Conservation (phyloP, 345 rosid genomes). For the Hypericum androsaemum region DNA sequence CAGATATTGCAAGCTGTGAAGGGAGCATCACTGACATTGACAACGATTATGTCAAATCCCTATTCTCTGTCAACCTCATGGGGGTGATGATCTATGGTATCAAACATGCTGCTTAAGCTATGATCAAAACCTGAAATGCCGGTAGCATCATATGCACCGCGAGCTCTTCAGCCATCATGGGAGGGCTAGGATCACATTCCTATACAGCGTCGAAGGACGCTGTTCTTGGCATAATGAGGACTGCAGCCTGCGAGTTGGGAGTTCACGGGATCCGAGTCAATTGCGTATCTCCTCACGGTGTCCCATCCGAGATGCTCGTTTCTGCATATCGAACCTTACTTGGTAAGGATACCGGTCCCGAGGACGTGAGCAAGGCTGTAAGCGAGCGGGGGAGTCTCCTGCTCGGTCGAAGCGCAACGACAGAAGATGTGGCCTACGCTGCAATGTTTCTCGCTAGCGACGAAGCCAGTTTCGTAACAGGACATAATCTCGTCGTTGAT, state of each 20-base stretch:
- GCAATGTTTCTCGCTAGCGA: slow-evolving; percentile 63
- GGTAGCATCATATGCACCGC: slow-evolving; percentile 73
- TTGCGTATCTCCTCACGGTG: slow-evolving; percentile 78
- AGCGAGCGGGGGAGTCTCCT: slow-evolving; percentile 56
- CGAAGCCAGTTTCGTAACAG: slow-evolving; percentile 57
- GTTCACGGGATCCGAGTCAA: slow-evolving; percentile 61
- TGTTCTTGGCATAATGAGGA: slow-evolving; percentile 43
- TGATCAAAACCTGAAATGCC: slow-evolving; percentile 38
- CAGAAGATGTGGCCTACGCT: slow-evolving; percentile 59
- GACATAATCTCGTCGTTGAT: slow-evolving; percentile 65
- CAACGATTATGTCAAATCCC: slow-evolving; percentile 31
- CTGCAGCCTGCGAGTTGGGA: slow-evolving; percentile 68
- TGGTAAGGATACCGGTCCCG: slow-evolving; percentile 33
- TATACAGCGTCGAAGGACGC: slow-evolving; percentile 65
- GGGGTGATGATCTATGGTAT: slow-evolving; percentile 58
- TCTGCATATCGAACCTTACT: slow-evolving; percentile 32
- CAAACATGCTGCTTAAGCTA: slow-evolving; percentile 68
- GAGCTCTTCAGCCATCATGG: slow-evolving; percentile 69
- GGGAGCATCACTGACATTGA: slow-evolving; percentile 55
- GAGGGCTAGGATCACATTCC: slow-evolving; percentile 70
- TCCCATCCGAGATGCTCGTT: slow-evolving; percentile 71
- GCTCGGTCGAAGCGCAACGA: slow-evolving; percentile 36
- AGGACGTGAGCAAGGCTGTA: slow-evolving; percentile 42
- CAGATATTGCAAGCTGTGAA: slow-evolving; percentile 25
- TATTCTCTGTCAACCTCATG: slow-evolving; percentile 51